These are phyloP conservation scores for Leishmania amazonensis DNA, from an alignment of 208 protist species.

Conservation along the genomic window DNA sequence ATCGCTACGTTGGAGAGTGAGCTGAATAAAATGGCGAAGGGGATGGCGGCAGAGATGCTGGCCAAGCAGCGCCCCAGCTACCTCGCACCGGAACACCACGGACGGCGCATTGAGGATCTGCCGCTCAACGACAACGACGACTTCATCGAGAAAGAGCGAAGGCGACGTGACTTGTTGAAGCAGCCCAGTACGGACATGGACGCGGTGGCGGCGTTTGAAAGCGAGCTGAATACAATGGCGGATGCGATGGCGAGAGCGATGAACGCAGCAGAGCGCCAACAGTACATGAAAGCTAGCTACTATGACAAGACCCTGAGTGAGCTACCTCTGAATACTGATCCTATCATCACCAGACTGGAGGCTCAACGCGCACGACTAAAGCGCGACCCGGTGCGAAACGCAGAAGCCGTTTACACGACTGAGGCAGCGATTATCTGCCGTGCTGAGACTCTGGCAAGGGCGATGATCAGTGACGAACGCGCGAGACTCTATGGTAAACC, in stretches of 20 bases:
- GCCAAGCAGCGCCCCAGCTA: conserved; percentile 44
- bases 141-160: conserved; percentile 46
- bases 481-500: conserved; percentile 45
- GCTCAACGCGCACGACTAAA: conserved; percentile 49
- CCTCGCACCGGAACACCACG: conserved; percentile 45
- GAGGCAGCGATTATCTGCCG: conserved; percentile 52
- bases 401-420: conserved; percentile 28
- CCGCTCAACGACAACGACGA: conserved; percentile 48
- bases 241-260: conserved; percentile 38
- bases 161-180: conserved; percentile 41
- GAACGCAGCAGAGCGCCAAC: conserved; percentile 40
- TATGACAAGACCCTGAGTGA: conserved; percentile 34
- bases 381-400: conserved; percentile 33
- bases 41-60: conserved; percentile 48
- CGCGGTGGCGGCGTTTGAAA: conserved; percentile 26
- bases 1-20: conserved; percentile 28
- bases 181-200: conserved; percentile 25
- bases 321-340: conserved; percentile 53
- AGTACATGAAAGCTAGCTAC: conserved; percentile 44
- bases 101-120: conserved; percentile 32
- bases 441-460: conserved; percentile 40
- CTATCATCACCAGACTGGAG: conserved; percentile 43
- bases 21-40: conserved; percentile 38
- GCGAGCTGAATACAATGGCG: conserved; percentile 25
- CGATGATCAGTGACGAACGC: conserved; percentile 22